Evolutionary conservation across 345 rosid species (phyloP).

Genomic region (Geranium rotundifolium): DNA sequence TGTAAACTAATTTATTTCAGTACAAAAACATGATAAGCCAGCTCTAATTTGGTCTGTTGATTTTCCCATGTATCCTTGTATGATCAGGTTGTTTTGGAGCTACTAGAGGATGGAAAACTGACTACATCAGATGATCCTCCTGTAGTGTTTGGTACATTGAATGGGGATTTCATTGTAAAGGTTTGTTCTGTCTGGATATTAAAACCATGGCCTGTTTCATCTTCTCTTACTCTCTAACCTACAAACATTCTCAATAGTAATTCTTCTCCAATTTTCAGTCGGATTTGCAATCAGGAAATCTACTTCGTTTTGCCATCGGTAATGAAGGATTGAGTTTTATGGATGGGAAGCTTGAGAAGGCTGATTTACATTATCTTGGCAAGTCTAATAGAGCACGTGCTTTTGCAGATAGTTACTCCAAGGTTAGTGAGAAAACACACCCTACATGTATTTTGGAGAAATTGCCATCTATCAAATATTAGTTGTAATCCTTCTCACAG

Average conservation of each 20-base stretch:
- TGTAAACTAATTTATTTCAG: no score
- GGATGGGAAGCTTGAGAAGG: constrained; percentile 72
- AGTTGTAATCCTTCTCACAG: no score
- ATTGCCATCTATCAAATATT: no score
- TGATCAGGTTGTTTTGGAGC: constrained; percentile 71
- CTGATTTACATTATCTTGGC: constrained; percentile 65
- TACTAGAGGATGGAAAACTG: constrained; percentile 70
- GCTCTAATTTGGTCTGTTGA: neutral
- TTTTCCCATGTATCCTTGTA: neutral
- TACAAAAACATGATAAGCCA: neutral
- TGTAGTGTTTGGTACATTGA: constrained; percentile 55
- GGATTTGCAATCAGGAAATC: constrained; percentile 44
- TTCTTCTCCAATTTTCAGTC: constrained; percentile 31
- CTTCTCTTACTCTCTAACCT: neutral
- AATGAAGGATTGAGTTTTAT: constrained; percentile 67
- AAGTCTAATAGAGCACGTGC: constrained; percentile 63
- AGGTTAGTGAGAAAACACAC: constrained; percentile 35
- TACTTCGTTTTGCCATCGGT: constrained; percentile 59
- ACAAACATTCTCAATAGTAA: neutral
- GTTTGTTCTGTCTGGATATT: constrained; percentile 21
- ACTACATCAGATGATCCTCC: constrained; percentile 86
- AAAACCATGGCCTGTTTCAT: neutral
- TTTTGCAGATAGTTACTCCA: constrained; percentile 90
- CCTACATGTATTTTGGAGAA: no score
- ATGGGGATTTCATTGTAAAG: constrained; percentile 46